A percentile compares a stretch with the other conserved stretches of the same genome.
phyloP scores from a whole-genome alignment of 2,329 filamentous ascomycete species.

The Verticillium tricorpus region DNA sequence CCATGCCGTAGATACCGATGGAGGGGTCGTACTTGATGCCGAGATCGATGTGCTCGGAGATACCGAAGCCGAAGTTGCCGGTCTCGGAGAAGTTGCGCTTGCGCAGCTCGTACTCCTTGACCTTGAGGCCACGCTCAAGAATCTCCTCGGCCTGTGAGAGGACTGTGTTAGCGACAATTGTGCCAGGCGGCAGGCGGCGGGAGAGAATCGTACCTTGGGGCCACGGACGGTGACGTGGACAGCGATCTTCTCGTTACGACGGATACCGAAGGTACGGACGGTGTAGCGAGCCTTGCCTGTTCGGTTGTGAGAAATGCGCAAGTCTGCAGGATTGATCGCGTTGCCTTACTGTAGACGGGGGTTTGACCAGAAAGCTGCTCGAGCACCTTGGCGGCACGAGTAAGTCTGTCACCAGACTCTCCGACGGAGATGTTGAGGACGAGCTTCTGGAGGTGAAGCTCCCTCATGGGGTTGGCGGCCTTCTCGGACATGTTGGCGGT shows the following conservation, averaged over 20 bases:
- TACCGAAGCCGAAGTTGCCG: conserved; percentile 99
- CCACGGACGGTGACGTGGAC: conserved; percentile 99
- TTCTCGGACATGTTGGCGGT: conserved; percentile 62
- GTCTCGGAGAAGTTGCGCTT: conserved; percentile 99
- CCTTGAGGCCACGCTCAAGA: conserved; percentile 99
- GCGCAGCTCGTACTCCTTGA: conserved; percentile 99
- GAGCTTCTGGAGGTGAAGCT: conserved; percentile 99
- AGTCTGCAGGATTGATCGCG: not conserved
- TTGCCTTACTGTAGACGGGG: conserved; percentile 88
- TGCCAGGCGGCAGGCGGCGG: not conserved
- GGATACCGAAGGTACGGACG: conserved; percentile 99
- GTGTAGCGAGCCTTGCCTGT: conserved; percentile 99
- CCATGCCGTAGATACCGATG: conserved; percentile 99
- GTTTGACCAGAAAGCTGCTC: conserved; percentile 99
- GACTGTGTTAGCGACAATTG: conserved; percentile 18
- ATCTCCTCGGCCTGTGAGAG: conserved; percentile 85
- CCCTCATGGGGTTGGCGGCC: conserved; percentile 96
- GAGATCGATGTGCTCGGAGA: conserved; percentile 99
- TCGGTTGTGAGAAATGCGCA: conserved; percentile 5
- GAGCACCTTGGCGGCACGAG: conserved; percentile 98
- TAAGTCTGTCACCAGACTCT: conserved; percentile 99
- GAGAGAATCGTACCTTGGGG: conserved; percentile 54
- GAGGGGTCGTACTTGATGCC: conserved; percentile 99
- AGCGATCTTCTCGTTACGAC: conserved; percentile 99
- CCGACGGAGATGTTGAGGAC: conserved; percentile 99